These are phyloP conservation scores for Tilletia caries DNA, from an alignment of 1,284 basidiomycete species.

Conservation along the genomic window DNA sequence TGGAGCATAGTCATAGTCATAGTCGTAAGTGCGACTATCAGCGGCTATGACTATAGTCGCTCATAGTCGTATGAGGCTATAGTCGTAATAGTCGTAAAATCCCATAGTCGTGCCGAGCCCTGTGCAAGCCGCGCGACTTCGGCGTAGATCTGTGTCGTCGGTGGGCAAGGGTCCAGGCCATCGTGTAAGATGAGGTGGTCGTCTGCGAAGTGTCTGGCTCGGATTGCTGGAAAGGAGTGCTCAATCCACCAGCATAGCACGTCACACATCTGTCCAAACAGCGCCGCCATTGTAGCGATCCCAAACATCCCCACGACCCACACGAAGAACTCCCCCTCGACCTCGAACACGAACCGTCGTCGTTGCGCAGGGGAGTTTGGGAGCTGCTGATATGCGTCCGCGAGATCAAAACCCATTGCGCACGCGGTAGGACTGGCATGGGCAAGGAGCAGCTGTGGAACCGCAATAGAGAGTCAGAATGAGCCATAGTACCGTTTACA, in stretches of 20 bases:
- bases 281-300: background rate
- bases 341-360: background rate
- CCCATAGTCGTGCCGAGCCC: no score
- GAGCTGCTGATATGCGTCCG: background rate
- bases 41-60: no score
- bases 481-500: no score
- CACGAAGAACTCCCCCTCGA: background rate
- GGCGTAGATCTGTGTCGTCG: background rate
- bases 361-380: background rate
- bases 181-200: background rate
- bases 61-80: no score
- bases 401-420: background rate
- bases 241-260: background rate
- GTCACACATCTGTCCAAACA: background rate
- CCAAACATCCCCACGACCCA: background rate
- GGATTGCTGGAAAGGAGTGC: background rate
- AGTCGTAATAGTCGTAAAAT: no score
- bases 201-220: background rate
- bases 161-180: background rate
- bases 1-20: no score
- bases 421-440: background rate
- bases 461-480: background rate
- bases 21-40: no score
- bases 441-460: background rate
- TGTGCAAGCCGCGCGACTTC: background rate